Evolutionary conservation across 495 filamentous ascomycete species (phyloP).

Genomic region (Aspergillus cristatus): DNA sequence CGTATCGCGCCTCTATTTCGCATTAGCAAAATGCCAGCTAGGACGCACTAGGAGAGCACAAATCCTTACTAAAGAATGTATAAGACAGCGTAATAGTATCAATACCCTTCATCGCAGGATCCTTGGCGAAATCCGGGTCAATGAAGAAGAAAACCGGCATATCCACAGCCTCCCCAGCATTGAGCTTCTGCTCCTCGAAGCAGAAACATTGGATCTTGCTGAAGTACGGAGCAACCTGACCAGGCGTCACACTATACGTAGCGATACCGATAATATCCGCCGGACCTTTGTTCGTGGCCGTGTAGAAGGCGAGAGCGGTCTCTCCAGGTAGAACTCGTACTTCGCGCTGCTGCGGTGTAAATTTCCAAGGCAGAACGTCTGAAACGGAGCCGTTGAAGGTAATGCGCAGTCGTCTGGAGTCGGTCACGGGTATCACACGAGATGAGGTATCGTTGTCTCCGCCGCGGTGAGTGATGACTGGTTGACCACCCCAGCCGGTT

Average conservation of each 20-base stretch:
- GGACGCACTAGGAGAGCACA: background rate
- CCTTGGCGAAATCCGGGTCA: conserved; percentile 88
- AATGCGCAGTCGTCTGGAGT: conserved; percentile 78
- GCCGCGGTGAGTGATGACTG: conserved; percentile 68
- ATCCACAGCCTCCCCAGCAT: conserved; percentile 93
- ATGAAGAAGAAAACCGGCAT: conserved; percentile 99
- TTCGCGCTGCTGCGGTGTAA: conserved; percentile 92
- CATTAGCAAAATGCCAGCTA: conserved; percentile 18
- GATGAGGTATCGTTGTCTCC: conserved; percentile 55
- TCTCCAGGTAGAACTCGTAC: conserved; percentile 92
- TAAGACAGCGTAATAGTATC: conserved; percentile 93
- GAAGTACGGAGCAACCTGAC: conserved; percentile 94
- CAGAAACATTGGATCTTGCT: conserved; percentile 99
- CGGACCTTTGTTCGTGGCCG: conserved; percentile 80
- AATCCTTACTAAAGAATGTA: conserved; percentile 89
- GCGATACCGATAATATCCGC: conserved; percentile 96
- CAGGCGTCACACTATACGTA: conserved; percentile 94
- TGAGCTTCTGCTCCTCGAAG: conserved; percentile 92
- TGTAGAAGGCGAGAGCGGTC: conserved; percentile 97
- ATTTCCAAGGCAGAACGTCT: conserved; percentile 94
- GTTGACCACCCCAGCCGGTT: conserved; percentile 91
- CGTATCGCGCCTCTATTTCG: conserved; percentile 70
- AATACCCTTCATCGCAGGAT: conserved; percentile 85
- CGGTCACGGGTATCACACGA: conserved; percentile 70
- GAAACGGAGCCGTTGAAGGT: conserved; percentile 95